A percentile compares a stretch with the other conserved stretches of the same genome.
Evolutionary conservation across 208 protist genomes (phyloP).

Genomic region (Trypanosoma theileri): DNA sequence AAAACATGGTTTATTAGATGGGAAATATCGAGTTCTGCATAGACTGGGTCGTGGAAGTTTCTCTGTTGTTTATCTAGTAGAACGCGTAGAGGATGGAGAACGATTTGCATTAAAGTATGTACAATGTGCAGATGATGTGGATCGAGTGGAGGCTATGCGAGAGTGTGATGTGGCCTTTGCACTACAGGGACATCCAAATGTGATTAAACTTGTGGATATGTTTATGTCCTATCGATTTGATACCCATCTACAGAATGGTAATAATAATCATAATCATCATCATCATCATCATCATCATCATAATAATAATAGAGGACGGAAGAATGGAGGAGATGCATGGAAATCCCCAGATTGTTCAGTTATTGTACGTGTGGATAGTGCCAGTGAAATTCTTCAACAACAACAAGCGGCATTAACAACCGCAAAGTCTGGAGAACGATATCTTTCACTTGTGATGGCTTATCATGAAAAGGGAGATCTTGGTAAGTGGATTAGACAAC

Average conservation of each 20-base stretch:
- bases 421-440: conserved; percentile 40
- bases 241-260: conserved; percentile 9
- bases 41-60: conserved; percentile 66
- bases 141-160: conserved; percentile 56
- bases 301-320: background rate
- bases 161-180: conserved; percentile 69
- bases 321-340: background rate
- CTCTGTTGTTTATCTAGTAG: conserved; percentile 73
- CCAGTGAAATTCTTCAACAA: background rate
- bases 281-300: conserved; percentile 2
- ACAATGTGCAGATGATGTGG: conserved; percentile 53
- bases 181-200: conserved; percentile 76
- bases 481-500: conserved; percentile 43
- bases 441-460: conserved; percentile 61
- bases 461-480: conserved; percentile 66
- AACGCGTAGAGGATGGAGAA: conserved; percentile 41
- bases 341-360: background rate
- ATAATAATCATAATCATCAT: conserved; percentile 14
- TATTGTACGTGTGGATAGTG: conserved; percentile 20
- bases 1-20: conserved; percentile 22
- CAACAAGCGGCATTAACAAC: background rate
- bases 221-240: conserved; percentile 79
- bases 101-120: conserved; percentile 82
- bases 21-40: conserved; percentile 54
- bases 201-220: conserved; percentile 76